Conservation (phyloP, 257 asterid genomes). For the Solanum ossicruentum region DNA sequence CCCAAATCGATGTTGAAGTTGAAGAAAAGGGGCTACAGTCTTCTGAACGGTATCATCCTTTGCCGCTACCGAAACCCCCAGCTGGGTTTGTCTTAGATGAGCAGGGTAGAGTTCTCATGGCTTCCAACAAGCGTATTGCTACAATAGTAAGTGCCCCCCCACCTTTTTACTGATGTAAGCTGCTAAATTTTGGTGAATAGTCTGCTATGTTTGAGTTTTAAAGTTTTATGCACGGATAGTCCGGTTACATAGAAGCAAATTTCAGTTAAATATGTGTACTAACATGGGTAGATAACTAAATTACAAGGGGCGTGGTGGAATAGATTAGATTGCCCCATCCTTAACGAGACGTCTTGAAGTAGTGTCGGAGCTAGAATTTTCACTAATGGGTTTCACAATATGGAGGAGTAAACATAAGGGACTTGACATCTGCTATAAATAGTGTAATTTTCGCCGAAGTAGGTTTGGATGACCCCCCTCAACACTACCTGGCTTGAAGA, state of each 20-base stretch:
- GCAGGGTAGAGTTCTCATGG: slow-evolving; percentile 78
- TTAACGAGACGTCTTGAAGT: neutral
- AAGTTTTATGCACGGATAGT: neutral
- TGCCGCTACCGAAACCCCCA: slow-evolving; percentile 88
- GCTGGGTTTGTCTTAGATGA: slow-evolving; percentile 91
- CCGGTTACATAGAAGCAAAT: neutral
- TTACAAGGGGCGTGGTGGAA: neutral
- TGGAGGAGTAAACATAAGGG: neutral
- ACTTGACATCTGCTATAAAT: no score
- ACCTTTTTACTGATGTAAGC: neutral
- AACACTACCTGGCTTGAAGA: neutral
- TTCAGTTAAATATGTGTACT: neutral
- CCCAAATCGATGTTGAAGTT: slow-evolving; percentile 2
- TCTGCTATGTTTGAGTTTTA: neutral
- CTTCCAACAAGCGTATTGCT: slow-evolving; percentile 66
- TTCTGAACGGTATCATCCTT: slow-evolving; percentile 19
- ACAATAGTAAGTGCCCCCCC: slow-evolving; percentile 46
- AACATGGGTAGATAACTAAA: neutral
- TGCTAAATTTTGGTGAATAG: neutral
- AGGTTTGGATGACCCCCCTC: neutral
- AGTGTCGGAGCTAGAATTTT: neutral
- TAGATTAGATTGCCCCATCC: neutral
- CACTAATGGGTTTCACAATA: neutral
- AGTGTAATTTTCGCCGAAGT: neutral
- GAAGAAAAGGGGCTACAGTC: slow-evolving; percentile 12